These are phyloP conservation scores for Ascochyta lentis DNA, from an alignment of 2,329 filamentous ascomycete genomes.

Conservation along the genomic window DNA sequence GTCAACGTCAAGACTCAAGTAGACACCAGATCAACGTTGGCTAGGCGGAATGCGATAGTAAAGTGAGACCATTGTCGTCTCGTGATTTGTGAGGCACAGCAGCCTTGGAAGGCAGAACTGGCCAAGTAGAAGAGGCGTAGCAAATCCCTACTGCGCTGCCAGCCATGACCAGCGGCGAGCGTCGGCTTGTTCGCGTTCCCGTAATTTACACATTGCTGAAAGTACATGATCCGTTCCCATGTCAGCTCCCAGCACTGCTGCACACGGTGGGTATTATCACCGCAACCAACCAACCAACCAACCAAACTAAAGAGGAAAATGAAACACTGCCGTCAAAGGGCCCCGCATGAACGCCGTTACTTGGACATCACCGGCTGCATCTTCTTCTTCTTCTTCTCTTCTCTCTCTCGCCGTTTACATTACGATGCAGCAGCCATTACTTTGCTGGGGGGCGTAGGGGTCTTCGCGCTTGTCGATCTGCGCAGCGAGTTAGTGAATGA, in stretches of 20 bases:
- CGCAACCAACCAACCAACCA: constrained; percentile 34
- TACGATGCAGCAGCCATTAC: constrained; percentile 89
- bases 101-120: constrained; percentile 27
- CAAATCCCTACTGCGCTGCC: constrained; percentile 38
- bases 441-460: constrained; percentile 96
- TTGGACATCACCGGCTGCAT: constrained; percentile 44
- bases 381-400: constrained; percentile 30
- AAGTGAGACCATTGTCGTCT: constrained; percentile 33
- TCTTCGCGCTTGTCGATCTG: constrained; percentile 93
- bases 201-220: constrained; percentile 51
- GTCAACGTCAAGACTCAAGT: no score
- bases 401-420: constrained; percentile 67
- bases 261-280: constrained; percentile 49
- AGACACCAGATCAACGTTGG: not conserved
- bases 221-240: constrained; percentile 43
- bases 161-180: constrained; percentile 34
- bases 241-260: constrained; percentile 39
- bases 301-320: constrained; percentile 37
- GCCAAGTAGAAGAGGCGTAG: constrained; percentile 28
- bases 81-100: constrained; percentile 39
- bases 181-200: constrained; percentile 31
- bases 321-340: constrained; percentile 47
- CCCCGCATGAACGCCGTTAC: constrained; percentile 49
- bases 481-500: constrained; percentile 25
- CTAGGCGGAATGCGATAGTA: constrained; percentile 10